Evolutionary conservation across 2,329 filamentous ascomycete genomes (phyloP).

Genomic region (Penicillium sp.): DNA sequence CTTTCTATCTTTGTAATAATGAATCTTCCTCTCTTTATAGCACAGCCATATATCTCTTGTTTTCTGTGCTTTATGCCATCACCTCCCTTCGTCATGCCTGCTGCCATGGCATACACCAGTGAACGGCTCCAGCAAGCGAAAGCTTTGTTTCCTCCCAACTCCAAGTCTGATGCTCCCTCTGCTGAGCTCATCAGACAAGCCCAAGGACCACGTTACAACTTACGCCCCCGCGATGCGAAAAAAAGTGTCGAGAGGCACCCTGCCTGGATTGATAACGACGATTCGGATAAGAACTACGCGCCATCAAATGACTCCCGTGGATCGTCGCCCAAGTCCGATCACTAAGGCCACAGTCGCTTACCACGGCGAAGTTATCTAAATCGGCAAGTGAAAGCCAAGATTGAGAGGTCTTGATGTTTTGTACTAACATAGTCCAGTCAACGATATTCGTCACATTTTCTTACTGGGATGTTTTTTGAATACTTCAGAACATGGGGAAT

Average conservation of each 20-base stretch:
- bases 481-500: neutral
- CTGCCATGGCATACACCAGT: neutral
- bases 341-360: neutral
- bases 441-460: neutral
- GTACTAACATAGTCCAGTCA: neutral
- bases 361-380: neutral
- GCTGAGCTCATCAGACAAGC: neutral
- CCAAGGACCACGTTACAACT: neutral
- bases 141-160: neutral
- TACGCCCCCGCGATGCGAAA: neutral
- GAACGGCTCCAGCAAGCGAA: neutral
- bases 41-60: neutral
- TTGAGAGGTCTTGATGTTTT: neutral
- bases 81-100: neutral
- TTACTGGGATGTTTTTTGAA: neutral
- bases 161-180: neutral
- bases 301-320: slow-evolving; percentile 6
- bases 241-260: neutral
- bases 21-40: neutral
- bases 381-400: neutral
- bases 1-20: neutral
- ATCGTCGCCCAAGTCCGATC: neutral
- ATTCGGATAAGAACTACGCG: slow-evolving; percentile 38
- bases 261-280: slow-evolving; percentile 37
- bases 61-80: neutral